Base-by-base conservation (phyloP, 1,284 basidiomycete species). In the Melampsora abietis-canadensis region DNA sequence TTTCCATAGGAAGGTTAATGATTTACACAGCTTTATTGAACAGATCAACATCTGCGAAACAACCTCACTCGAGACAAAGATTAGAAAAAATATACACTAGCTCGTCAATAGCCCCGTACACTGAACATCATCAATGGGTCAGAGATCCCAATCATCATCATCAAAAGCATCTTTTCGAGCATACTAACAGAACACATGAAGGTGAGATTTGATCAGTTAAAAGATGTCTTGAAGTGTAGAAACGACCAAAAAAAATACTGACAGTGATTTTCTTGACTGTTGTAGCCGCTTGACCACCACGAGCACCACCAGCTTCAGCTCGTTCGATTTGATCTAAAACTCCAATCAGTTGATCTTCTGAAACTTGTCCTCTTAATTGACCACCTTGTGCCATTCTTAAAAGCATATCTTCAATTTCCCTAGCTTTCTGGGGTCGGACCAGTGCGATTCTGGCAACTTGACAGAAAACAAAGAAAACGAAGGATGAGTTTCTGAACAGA, bases 301-400 rank as follows among this genome's bases (percentile, higher is more conserved):
- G 57, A 63, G 21, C 19, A 8, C 60, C 60, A 31, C 47, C 60
- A 63, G 40, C 66, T 63, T 75, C 65, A n/a, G 54, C 79, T 59
- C 80, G 79, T 44, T 82, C 82, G 1, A 94, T 94, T 87, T 98
- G 94, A 81, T 98, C 92, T 70, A 98, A 85, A 21, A 98, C 84
- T 47, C 89, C 90, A 80, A 98, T 95, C 76, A 98, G 85, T 81
- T 95, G 92, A 62, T 87, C 86, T 81, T 98, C 95, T 31, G 87
- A 89, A 59, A 98, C 90, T 70, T 90, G 86, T 14, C 90, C 90
- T 70, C 90, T 86, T 63, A 98, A 84, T 82, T 97, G 94, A n/a
- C 94, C 94, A 1, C 87, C 86, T 82, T 94, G 92, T 7, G 91
- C 94, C 92, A 97, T 94, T 57, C 92, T 87, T 47, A 94, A 81